These are phyloP conservation scores for Eutypa lata DNA, from an alignment of 2,329 filamentous ascomycete species.

Conservation along the genomic window DNA sequence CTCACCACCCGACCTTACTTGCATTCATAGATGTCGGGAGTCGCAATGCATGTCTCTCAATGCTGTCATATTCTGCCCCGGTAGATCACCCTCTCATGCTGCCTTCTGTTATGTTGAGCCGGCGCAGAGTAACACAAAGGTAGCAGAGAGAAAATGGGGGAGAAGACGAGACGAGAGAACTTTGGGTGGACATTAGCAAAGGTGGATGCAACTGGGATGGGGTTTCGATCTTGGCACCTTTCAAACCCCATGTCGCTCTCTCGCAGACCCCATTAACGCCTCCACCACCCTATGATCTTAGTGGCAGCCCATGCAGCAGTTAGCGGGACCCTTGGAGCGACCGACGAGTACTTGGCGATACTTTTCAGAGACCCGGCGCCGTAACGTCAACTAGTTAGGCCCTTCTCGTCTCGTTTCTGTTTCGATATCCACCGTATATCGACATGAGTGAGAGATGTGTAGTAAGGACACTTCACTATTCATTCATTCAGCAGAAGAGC, in stretches of 20 bases:
- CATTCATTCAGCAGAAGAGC: too few species aligned
- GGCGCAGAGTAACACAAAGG: conserved; percentile 18
- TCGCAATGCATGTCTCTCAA: background rate
- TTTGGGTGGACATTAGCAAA: conserved; percentile 8
- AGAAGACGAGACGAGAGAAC: background rate
- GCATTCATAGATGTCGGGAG: background rate
- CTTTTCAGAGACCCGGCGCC: conserved; percentile 7
- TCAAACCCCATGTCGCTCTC: conserved; percentile 21
- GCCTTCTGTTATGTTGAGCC: background rate
- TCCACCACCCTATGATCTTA: conserved; percentile 22
- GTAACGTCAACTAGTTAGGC: background rate
- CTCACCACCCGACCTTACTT: background rate
- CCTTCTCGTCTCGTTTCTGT: background rate
- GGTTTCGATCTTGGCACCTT: conserved; percentile 25
- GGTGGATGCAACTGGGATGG: conserved; percentile 22
- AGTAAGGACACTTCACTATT: background rate
- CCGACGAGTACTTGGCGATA: conserved; percentile 22
- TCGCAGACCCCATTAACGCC: conserved; percentile 18
- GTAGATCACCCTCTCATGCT: background rate
- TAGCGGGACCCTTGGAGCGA: conserved; percentile 18
- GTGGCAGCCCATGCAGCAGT: conserved; percentile 18
- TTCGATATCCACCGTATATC: background rate
- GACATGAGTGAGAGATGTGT: background rate
- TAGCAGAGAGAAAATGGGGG: conserved; percentile 3
- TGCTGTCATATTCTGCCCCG: background rate